A percentile compares a stretch with the other conserved stretches of the same genome.
These are phyloP conservation scores for Leptographium wingfieldii DNA, from an alignment of 2,329 filamentous ascomycete species.

Conservation along the genomic window DNA sequence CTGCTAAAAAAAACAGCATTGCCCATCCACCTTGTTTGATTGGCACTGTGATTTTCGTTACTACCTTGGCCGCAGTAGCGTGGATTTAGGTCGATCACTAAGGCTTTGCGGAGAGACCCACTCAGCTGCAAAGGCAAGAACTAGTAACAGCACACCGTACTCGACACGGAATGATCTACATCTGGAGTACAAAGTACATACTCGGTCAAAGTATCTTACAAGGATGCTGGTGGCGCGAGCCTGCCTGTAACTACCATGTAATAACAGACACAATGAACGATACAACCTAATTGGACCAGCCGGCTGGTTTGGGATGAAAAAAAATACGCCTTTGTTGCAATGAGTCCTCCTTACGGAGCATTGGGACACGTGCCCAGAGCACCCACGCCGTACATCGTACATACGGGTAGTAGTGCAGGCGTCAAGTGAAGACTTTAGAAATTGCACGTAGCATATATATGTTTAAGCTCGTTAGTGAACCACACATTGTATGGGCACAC, in stretches of 20 bases:
- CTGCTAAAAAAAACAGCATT: not conserved
- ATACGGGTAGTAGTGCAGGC: not conserved
- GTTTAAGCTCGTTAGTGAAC: not conserved
- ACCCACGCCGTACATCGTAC: not conserved
- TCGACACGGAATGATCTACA: not conserved
- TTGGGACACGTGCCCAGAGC: not conserved
- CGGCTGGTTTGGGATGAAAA: not conserved
- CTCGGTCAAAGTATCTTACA: not conserved
- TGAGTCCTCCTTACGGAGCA: not conserved
- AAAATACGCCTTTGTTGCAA: not conserved
- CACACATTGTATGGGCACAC: no score
- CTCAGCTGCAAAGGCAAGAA: not conserved
- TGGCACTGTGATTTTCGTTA: not conserved
- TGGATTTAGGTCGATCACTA: not conserved
- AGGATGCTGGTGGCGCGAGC: not conserved
- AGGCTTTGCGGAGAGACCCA: slow-evolving; percentile 3
- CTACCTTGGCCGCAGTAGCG: not conserved
- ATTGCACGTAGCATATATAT: not conserved
- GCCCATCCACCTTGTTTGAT: not conserved
- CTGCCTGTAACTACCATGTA: not conserved
- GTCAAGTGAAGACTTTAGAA: not conserved
- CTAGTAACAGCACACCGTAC: not conserved
- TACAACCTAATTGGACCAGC: not conserved
- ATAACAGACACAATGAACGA: not conserved
- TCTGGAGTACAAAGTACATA: not conserved